Base-by-base conservation (phyloP, 768 basidiomycete species). In the Cyclocybe cylindracea region DNA sequence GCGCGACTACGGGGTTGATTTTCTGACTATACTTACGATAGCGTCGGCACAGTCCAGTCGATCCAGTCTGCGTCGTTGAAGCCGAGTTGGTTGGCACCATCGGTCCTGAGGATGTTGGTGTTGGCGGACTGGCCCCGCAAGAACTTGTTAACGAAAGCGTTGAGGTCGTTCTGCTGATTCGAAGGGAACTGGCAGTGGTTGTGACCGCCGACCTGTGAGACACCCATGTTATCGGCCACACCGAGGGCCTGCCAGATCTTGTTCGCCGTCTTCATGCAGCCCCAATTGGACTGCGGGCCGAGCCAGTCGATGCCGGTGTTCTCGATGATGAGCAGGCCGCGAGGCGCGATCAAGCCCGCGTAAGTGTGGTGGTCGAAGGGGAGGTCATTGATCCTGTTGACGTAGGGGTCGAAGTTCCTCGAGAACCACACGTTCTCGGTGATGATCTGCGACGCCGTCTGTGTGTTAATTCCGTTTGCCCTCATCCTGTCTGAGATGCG, bases 361-460 rank as follows among this genome's bases (percentile, higher is more conserved):
- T 82, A 78, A 59, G 74, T 56, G 62, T 83, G 80, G 67, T 83
- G 82, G 66, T 82, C 80, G 63, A 74, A 74, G 13, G 80, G 79
- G 29, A 82, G 75, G 41, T 55, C 58, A 52, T 65, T 63, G 34
- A 80, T 70, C n/a, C 24, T 63, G 66, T 70, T 71, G 18, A 74
- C 74, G 67, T 69, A 80, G 47, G 67, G 61, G 54, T 72, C 66
- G 67, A 82, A 82, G 46, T n/a, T 55, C 59, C n/a, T 69, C 64
- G 72, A 82, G 78, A 79, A 79, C 80, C n/a, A n/a, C 16, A 80
- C 78, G 61, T 81, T 81, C 67, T 81, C 78, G 18, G 65, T 61
- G 47, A n/a, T 80, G 74, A 56, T 82, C 80, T 60, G 75, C 32
- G 72, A 70, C 4, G 80, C n/a, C 79, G 4, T 78, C 78, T 81